Evolutionary conservation across 345 rosid species (phyloP).

Genomic region (Combretum micranthum): DNA sequence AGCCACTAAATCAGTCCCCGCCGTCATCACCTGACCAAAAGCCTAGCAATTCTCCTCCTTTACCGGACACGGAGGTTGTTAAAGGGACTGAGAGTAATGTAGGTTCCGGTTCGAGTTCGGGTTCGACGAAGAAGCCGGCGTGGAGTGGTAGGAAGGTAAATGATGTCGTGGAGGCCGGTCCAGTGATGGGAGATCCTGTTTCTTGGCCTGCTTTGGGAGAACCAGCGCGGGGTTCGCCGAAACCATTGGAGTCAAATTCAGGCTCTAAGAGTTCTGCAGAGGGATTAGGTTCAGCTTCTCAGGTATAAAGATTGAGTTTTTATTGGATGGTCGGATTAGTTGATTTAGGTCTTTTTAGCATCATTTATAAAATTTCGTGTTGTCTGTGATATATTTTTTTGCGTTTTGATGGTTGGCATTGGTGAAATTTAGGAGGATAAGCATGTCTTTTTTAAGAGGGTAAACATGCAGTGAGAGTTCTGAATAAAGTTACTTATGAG

Average conservation of each 20-base stretch:
- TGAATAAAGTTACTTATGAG: no score
- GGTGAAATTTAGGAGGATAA: no score
- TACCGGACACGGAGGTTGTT: slow-evolving; percentile 16
- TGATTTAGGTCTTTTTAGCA: neutral
- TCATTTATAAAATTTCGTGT: neutral
- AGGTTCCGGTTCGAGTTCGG: slow-evolving; percentile 15
- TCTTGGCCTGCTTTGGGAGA: slow-evolving; percentile 66
- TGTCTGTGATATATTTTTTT: no score
- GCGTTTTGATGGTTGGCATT: no score
- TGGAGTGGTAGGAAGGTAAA: slow-evolving; percentile 48
- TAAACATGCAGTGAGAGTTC: no score
- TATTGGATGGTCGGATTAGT: slow-evolving; percentile 2
- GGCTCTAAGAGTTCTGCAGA: slow-evolving; percentile 25
- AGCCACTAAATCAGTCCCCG: slow-evolving; percentile 9
- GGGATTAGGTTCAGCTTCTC: slow-evolving; percentile 36
- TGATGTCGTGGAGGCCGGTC: slow-evolving; percentile 28
- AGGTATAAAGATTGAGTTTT: slow-evolving; percentile 21
- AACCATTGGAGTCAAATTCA: slow-evolving; percentile 24
- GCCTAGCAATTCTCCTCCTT: slow-evolving; percentile 16
- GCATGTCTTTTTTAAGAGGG: no score
- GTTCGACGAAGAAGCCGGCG: slow-evolving; percentile 34
- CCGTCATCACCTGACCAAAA: slow-evolving; percentile 17
- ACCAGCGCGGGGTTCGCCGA: slow-evolving; percentile 38
- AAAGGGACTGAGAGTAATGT: slow-evolving; percentile 29
- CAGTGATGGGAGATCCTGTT: slow-evolving; percentile 45